These are phyloP conservation scores for Suhomyces bribrorum DNA, from an alignment of 1,139 yeast species.

Conservation along the genomic window DNA sequence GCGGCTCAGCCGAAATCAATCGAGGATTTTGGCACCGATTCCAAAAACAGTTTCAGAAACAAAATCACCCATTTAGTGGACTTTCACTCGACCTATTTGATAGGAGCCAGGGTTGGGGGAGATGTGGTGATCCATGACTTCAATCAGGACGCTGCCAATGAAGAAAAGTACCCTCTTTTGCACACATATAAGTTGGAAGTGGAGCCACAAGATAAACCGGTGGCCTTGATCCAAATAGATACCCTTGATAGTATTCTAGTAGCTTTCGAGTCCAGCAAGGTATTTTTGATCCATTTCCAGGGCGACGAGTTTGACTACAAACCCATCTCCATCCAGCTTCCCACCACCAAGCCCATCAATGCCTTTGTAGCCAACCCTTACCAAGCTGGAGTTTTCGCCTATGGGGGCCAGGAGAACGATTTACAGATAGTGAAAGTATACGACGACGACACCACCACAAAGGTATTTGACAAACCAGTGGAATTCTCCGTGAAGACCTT, in stretches of 20 bases:
- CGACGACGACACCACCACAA: conserved; percentile 22
- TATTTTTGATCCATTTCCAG: conserved; percentile 43
- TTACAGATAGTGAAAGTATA: conserved; percentile 52
- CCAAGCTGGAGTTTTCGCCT: conserved; percentile 54
- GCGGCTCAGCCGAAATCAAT: conserved; percentile 56
- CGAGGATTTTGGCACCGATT: conserved; percentile 37
- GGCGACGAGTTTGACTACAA: conserved; percentile 30
- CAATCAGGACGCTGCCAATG: conserved; percentile 14
- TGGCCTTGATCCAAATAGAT: conserved; percentile 31
- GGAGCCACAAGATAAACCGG: conserved; percentile 30
- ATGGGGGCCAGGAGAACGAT: conserved; percentile 76
- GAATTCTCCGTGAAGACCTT: conserved; percentile 32
- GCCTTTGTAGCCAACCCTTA: conserved; percentile 50
- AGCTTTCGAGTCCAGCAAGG: conserved; percentile 52
- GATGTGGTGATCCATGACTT: conserved; percentile 39
- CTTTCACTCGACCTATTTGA: conserved; percentile 35
- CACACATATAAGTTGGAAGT: conserved; percentile 31
- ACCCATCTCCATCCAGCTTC: conserved; percentile 33
- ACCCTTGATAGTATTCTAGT: conserved; percentile 34
- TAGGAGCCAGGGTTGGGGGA: conserved; percentile 49
- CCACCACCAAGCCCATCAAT: conserved; percentile 45
- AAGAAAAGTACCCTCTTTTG: conserved; percentile 20
- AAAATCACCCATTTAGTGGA: conserved; percentile 30
- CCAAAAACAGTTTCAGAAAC: conserved; percentile 28
- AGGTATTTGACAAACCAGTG: conserved; percentile 17